Percentiles rank a stretch among this genome's conserved stretches.
These are phyloP conservation scores for Chaetomium olivaceum DNA, from an alignment of 2,329 filamentous ascomycete species.

Conservation along the genomic window DNA sequence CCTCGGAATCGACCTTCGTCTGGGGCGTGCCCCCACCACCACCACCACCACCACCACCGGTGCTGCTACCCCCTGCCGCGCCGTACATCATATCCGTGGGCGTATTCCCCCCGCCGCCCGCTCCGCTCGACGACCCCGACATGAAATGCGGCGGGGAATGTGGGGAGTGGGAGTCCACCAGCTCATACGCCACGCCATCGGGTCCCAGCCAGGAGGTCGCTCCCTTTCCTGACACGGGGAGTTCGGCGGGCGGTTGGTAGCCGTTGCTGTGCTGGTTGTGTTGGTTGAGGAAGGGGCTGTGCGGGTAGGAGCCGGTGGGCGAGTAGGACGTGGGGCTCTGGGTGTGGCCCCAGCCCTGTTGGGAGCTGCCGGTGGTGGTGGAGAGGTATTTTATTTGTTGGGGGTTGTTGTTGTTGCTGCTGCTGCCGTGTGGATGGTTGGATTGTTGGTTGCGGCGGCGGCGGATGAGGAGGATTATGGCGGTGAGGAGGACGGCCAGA, in stretches of 20 bases:
- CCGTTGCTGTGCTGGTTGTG: background rate
- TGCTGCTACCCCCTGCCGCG: conserved; percentile 7
- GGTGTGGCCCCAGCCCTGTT: background rate
- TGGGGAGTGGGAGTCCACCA: background rate
- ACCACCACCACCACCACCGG: too few relatives aligned
- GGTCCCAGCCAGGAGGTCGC: conserved; percentile 12
- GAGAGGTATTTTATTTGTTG: background rate
- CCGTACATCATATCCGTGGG: background rate
- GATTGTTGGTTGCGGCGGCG: conserved; percentile 16
- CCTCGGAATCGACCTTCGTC: conserved; percentile 29
- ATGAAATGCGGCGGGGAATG: background rate
- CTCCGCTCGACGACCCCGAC: too few relatives aligned
- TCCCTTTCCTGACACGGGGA: conserved; percentile 10
- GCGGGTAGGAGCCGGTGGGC: conserved; percentile 7
- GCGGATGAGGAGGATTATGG: conserved; percentile 38
- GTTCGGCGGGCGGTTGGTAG: conserved; percentile 10
- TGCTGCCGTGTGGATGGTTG: background rate
- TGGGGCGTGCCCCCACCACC: conserved; percentile 11
- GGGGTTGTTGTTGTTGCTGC: background rate
- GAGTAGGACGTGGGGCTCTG: conserved; percentile 2
- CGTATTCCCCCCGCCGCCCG: background rate
- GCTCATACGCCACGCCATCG: conserved; percentile 24
- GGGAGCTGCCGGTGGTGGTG: background rate
- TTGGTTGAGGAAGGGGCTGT: conserved; percentile 12
- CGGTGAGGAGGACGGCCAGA: conserved; percentile 35